phyloP scores from a whole-genome alignment of 441 rosid species.

The Cnidoscolus chayamansa region DNA sequence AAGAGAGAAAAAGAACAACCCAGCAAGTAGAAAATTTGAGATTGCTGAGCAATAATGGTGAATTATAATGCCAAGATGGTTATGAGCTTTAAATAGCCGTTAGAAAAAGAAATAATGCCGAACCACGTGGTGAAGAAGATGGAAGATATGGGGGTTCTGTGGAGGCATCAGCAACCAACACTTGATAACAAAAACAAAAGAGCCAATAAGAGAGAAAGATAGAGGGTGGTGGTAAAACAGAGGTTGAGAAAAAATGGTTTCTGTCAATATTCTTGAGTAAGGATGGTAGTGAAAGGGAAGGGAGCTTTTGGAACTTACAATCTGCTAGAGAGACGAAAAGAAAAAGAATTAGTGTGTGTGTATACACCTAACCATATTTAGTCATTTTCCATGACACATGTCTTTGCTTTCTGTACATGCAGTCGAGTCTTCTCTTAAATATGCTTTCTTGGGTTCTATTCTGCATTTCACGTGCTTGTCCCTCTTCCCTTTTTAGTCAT shows the following conservation, averaged over 20 bases:
- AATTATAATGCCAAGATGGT: not conserved
- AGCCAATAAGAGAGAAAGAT: too few species aligned
- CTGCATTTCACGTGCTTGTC: not conserved
- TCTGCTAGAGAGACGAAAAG: too few species aligned
- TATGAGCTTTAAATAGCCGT: not conserved
- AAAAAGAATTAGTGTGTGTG: not conserved
- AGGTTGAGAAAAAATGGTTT: not conserved
- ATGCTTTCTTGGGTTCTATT: not conserved
- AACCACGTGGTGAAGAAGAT: slow-evolving; percentile 9
- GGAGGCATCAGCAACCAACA: slow-evolving; percentile 2
- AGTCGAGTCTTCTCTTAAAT: not conserved
- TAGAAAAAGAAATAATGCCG: not conserved
- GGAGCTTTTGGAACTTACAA: too few species aligned
- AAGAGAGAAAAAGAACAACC: not conserved
- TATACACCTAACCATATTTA: not conserved
- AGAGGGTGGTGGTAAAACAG: not conserved
- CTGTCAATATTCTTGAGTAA: not conserved
- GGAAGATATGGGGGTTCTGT: not conserved
- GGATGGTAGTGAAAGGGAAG: not conserved
- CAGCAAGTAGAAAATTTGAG: not conserved
- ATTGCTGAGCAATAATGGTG: not conserved
- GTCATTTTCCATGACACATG: slow-evolving; percentile 10
- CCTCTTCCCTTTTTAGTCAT: not conserved
- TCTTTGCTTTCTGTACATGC: slow-evolving; percentile 3
- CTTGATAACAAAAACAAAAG: not conserved